Evolutionary conservation across 108 stramenopile genomes (phyloP).

Genomic region (Phaeodactylum tricornutum): DNA sequence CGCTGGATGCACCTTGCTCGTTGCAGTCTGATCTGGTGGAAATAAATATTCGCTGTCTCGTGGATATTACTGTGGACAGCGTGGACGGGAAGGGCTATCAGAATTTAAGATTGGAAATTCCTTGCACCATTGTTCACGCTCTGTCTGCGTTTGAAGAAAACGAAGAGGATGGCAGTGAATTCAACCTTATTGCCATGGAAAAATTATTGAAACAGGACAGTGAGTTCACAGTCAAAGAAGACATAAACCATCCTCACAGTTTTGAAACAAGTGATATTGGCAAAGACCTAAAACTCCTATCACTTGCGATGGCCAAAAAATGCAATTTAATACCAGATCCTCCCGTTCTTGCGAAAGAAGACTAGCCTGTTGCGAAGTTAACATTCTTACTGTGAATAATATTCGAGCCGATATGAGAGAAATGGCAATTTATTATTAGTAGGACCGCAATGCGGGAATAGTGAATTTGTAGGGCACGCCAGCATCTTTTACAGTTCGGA

Average conservation of each 20-base stretch:
- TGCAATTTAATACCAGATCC: not conserved
- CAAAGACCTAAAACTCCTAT: constrained; percentile 20
- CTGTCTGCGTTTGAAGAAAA: constrained; percentile 4
- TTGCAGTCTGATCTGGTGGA: constrained; percentile 35
- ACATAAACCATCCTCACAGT: not conserved
- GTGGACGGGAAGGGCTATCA: constrained; percentile 10
- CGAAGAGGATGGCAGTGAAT: constrained; percentile 6
- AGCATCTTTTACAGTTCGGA: constrained; percentile 52
- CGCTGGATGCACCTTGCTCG: constrained; percentile 26
- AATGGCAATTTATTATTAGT: not conserved
- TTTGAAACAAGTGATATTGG: constrained; percentile 20
- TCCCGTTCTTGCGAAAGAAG: not conserved
- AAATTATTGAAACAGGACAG: not conserved
- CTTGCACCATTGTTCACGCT: constrained; percentile 21
- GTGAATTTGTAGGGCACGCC: constrained; percentile 75
- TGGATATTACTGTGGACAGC: constrained; percentile 37
- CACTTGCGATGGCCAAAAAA: constrained; percentile 20
- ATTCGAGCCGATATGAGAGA: not conserved
- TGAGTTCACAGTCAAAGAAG: not conserved
- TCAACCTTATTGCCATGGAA: not conserved
- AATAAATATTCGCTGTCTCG: constrained; percentile 15
- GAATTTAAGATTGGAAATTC: constrained; percentile 32
- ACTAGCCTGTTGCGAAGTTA: not conserved
- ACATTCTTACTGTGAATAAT: not conserved
- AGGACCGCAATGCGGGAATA: constrained; percentile 30